phyloP scores from a whole-genome alignment of 805 yeast species.

The Wickerhamomyces mucosus region DNA sequence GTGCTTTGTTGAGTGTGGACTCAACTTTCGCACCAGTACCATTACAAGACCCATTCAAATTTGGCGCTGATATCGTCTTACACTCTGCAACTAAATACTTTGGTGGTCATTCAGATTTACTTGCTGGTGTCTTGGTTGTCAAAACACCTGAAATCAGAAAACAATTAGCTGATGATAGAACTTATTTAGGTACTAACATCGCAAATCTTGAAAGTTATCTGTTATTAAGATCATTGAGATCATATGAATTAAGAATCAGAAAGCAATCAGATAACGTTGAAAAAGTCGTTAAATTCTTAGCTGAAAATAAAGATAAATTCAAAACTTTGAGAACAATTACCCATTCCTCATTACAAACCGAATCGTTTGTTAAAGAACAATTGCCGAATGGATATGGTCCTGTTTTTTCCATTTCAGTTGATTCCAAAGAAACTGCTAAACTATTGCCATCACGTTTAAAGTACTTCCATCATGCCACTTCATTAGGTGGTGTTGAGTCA shows the following conservation, averaged over 20 bases:
- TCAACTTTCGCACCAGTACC: conserved; percentile 96
- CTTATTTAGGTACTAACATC: conserved; percentile 67
- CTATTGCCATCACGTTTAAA: conserved; percentile 53
- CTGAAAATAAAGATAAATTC: conserved; percentile 38
- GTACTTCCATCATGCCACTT: conserved; percentile 83
- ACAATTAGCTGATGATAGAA: conserved; percentile 50
- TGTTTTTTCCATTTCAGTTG: conserved; percentile 58
- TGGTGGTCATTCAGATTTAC: conserved; percentile 91
- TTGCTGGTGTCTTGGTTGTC: conserved; percentile 75
- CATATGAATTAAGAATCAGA: conserved; percentile 62
- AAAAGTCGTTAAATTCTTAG: conserved; percentile 48
- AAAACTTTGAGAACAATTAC: conserved; percentile 40
- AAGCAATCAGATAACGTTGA: conserved; percentile 59
- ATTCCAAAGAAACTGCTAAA: conserved; percentile 44
- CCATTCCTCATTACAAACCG: conserved; percentile 75
- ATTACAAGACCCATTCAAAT: conserved; percentile 66
- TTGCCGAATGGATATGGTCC: conserved; percentile 61
- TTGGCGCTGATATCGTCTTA: conserved; percentile 82
- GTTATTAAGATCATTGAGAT: conserved; percentile 69
- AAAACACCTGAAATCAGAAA: conserved; percentile 39
- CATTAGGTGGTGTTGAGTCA: conserved; percentile 88
- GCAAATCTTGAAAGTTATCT: conserved; percentile 71
- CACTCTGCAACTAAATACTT: conserved; percentile 91
- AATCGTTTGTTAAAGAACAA: conserved; percentile 56
- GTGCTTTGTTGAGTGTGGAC: conserved; percentile 68